Evolutionary conservation across 2,329 filamentous ascomycete genomes (phyloP).

Genomic region (Rosellinia necatrix): DNA sequence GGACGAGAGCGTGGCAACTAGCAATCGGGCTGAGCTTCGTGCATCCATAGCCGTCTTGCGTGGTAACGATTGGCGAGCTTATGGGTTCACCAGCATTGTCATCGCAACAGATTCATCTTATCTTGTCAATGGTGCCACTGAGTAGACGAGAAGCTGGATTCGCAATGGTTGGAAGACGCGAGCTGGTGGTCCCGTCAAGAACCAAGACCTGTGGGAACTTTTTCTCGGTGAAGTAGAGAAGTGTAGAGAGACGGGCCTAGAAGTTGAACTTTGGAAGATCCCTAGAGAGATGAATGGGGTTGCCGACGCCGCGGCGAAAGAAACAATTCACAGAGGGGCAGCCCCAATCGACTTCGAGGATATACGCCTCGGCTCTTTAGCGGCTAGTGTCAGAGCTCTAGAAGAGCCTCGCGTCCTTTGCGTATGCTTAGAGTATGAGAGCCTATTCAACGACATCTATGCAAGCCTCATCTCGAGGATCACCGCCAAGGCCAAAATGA

Average conservation of each 20-base stretch:
- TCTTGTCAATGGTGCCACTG: slow-evolving; percentile 50
- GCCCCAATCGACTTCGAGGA: slow-evolving; percentile 19
- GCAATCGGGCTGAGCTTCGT: slow-evolving; percentile 57
- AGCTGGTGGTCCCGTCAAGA: slow-evolving; percentile 45
- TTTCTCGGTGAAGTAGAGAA: slow-evolving; percentile 48
- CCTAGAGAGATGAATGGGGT: slow-evolving; percentile 45
- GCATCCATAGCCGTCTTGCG: slow-evolving; percentile 54
- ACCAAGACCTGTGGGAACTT: slow-evolving; percentile 56
- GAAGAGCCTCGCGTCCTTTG: slow-evolving; percentile 18
- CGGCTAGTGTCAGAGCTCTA: slow-evolving; percentile 2
- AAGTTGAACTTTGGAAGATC: slow-evolving; percentile 52
- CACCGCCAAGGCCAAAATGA: slow-evolving; percentile 20
- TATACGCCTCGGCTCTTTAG: background rate
- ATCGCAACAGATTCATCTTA: slow-evolving; percentile 60
- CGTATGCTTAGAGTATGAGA: slow-evolving; percentile 24
- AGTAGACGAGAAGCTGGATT: slow-evolving; percentile 49
- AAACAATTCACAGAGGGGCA: slow-evolving; percentile 18
- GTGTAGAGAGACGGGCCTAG: slow-evolving; percentile 37
- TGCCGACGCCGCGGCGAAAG: slow-evolving; percentile 45
- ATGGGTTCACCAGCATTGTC: slow-evolving; percentile 48
- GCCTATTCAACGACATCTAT: slow-evolving; percentile 18
- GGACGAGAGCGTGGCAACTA: slow-evolving; percentile 23
- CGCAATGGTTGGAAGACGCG: slow-evolving; percentile 49
- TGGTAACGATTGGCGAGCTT: slow-evolving; percentile 47
- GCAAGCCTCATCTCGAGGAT: slow-evolving; percentile 21